Percentiles rank a stretch among this genome's conserved stretches.
Evolutionary conservation across 805 yeast species (phyloP).

Genomic region (Kodamaea kakaduensis): DNA sequence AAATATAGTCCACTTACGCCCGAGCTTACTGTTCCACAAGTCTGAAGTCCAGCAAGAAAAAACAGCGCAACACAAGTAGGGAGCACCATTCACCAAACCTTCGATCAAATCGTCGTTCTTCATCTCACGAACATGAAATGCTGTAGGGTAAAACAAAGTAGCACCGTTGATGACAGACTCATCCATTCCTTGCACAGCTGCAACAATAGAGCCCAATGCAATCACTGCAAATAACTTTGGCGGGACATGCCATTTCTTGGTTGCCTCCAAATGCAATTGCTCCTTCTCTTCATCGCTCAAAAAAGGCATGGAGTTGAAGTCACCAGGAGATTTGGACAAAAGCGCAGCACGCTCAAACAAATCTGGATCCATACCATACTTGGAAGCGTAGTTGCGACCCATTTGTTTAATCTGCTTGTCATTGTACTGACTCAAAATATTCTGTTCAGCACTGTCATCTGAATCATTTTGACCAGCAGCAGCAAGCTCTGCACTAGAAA

Average conservation of each 20-base stretch:
- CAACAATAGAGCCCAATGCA: constrained; percentile 61
- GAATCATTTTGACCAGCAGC: constrained; percentile 6
- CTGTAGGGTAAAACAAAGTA: constrained; percentile 52
- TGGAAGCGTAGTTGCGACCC: constrained; percentile 64
- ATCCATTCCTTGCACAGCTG: constrained; percentile 75
- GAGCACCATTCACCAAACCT: constrained; percentile 63
- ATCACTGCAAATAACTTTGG: constrained; percentile 48
- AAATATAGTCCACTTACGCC: constrained; percentile 60
- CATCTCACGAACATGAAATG: constrained; percentile 43
- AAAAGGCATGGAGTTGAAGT: constrained; percentile 55
- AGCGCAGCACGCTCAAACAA: constrained; percentile 60
- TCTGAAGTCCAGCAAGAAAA: constrained; percentile 62
- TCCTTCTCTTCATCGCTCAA: constrained; percentile 41
- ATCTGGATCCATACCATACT: constrained; percentile 53
- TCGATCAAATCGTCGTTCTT: constrained; percentile 51
- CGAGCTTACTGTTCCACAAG: constrained; percentile 45
- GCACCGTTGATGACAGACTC: constrained; percentile 72
- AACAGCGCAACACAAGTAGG: constrained; percentile 56
- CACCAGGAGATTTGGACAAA: constrained; percentile 52
- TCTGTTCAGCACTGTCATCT: constrained; percentile 23
- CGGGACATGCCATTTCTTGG: constrained; percentile 42
- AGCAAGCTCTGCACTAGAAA: constrained; percentile 17
- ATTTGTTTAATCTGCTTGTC: constrained; percentile 62
- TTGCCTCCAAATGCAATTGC: constrained; percentile 48
- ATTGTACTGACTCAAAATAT: constrained; percentile 53